These are phyloP conservation scores for Phytophthora rubi DNA, from an alignment of 352 stramenopile species.

Conservation along the genomic window DNA sequence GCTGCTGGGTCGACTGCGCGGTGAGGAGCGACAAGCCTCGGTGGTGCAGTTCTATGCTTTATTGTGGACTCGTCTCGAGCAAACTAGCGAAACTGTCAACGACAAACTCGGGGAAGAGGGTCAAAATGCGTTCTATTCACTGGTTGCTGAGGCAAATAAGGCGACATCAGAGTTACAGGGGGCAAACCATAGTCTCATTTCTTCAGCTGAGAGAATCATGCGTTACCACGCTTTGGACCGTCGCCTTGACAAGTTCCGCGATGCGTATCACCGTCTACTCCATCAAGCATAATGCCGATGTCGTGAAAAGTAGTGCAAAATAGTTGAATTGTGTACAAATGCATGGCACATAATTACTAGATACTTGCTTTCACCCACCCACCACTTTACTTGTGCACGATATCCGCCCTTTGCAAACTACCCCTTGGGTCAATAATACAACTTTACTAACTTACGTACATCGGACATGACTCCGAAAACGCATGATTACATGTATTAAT, in stretches of 20 bases:
- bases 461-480: too few relatives aligned
- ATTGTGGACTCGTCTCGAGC: background rate
- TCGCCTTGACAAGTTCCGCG: background rate
- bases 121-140: background rate
- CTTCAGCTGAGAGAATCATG: background rate
- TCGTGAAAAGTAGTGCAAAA: too few relatives aligned
- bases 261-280: background rate
- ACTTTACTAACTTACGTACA: too few relatives aligned
- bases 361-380: too few relatives aligned
- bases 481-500: too few relatives aligned
- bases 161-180: background rate
- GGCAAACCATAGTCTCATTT: background rate
- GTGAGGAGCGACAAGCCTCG: background rate
- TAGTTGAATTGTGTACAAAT: too few relatives aligned
- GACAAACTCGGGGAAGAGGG: background rate
- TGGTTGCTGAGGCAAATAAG: background rate
- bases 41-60: background rate
- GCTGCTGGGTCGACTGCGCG: background rate
- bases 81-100: background rate
- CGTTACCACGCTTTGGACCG: background rate
- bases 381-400: too few relatives aligned
- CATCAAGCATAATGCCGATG: too few relatives aligned
- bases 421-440: too few relatives aligned
- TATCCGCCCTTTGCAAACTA: too few relatives aligned
- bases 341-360: too few relatives aligned